A percentile compares a stretch with the other conserved stretches of the same genome.
These are phyloP conservation scores for Exsudoporus frostii DNA, from an alignment of 768 basidiomycete species.

Conservation along the genomic window DNA sequence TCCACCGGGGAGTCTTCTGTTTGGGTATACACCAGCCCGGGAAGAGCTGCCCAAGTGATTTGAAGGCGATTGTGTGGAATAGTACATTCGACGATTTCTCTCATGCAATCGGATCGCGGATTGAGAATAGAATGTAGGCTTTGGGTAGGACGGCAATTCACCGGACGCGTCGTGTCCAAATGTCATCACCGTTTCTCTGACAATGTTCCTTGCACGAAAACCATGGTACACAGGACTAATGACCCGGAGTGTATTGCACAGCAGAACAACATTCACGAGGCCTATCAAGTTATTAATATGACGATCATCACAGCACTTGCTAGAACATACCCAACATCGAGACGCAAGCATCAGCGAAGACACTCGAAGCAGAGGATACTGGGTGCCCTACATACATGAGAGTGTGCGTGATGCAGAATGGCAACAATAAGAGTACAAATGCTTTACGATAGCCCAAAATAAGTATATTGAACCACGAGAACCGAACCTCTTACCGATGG, in stretches of 20 bases:
- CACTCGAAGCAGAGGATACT: slow-evolving; percentile 45
- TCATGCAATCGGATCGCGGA: not conserved
- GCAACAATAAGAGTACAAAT: slow-evolving; percentile 57
- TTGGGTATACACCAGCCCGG: slow-evolving; percentile 18
- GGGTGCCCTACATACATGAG: slow-evolving; percentile 44
- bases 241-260: slow-evolving; percentile 66
- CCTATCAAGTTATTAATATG: slow-evolving; percentile 38
- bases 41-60: slow-evolving; percentile 15
- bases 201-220: not conserved
- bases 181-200: slow-evolving; percentile 13
- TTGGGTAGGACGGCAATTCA: slow-evolving; percentile 19
- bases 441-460: slow-evolving; percentile 36
- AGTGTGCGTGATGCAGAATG: slow-evolving; percentile 52
- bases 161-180: slow-evolving; percentile 25
- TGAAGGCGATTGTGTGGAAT: not conserved
- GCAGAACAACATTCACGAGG: slow-evolving; percentile 58
- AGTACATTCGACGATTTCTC: not conserved
- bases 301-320: not conserved
- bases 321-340: slow-evolving; percentile 50
- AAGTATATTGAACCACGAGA: not conserved
- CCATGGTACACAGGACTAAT: slow-evolving; percentile 51
- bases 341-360: slow-evolving; percentile 51
- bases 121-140: not conserved
- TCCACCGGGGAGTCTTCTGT: slow-evolving; percentile 9
- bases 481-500: slow-evolving; percentile 43